Percentiles rank a stretch among this genome's conserved stretches.
Conservation (phyloP, 768 basidiomycete genomes). For the Russula sp. region DNA sequence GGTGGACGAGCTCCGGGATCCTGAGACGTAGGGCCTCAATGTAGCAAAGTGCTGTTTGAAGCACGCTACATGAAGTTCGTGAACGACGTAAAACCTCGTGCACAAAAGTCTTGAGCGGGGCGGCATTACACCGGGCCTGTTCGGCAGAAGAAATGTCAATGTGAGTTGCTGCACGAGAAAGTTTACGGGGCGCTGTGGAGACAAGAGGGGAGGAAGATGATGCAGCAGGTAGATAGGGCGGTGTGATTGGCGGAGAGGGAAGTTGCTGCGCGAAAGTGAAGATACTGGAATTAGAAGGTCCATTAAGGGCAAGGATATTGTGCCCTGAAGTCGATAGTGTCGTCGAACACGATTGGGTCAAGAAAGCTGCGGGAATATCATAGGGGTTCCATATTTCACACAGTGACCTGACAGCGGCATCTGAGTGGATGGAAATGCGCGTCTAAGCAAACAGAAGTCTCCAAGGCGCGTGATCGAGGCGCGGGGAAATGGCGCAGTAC, state of each 20-base stretch:
- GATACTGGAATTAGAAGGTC: constrained; percentile 18
- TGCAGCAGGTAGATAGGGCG: constrained; percentile 32
- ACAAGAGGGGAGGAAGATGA: constrained; percentile 28
- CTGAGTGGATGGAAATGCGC: constrained; percentile 30
- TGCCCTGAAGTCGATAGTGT: constrained; percentile 10
- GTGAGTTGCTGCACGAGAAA: constrained; percentile 26
- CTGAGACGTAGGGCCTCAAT: constrained; percentile 73
- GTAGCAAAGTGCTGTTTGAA: constrained; percentile 86
- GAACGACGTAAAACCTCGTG: constrained; percentile 85
- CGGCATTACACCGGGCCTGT: constrained; percentile 30
- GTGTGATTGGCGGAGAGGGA: constrained; percentile 48
- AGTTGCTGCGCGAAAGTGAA: constrained; percentile 36
- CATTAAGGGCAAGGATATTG: constrained; percentile 25
- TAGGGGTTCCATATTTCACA: constrained; percentile 77
- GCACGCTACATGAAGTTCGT: constrained; percentile 71
- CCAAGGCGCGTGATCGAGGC: constrained; percentile 2
- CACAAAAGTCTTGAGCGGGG: constrained; percentile 71
- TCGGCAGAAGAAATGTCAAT: constrained; percentile 20
- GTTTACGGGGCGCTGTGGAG: constrained; percentile 23
- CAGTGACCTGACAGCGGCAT: constrained; percentile 72
- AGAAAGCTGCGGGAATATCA: constrained; percentile 58
- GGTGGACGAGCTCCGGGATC: constrained; percentile 52
- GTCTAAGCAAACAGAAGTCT: constrained; percentile 8
- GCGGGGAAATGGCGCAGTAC: constrained; percentile 3
- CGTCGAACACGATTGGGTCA: constrained; percentile 28